Evolutionary conservation across 345 rosid species (phyloP), one percentile per base, ranked within the genome.

Genomic region (Boechera divaricarpa): DNA sequence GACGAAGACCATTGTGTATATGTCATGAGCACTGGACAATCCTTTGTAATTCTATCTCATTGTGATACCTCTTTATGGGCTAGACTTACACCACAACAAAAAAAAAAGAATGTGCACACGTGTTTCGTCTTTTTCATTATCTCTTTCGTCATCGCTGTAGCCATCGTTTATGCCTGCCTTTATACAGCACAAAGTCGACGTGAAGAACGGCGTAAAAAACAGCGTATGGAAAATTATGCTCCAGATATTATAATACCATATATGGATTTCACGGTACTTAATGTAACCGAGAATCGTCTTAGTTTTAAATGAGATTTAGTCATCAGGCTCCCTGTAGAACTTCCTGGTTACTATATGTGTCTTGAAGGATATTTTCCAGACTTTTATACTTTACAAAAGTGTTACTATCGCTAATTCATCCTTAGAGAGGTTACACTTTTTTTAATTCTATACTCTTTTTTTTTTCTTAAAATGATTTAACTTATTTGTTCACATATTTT

Each of bases 371-470:
- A 18, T 66, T 66, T 33, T 33, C 39, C 39, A 49, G 21, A 55
- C 7, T 33, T 33, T 10, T 12, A 49, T 66, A 18, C 32, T 16
- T 6, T 66, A 66, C 32, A 10, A 66, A 49, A 58, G n/a, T 33
- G 58, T 66, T 6, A 66, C 18, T 45, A 33, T 66, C 2, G 70
- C 58, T 58, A 15, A 8, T 66, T 66, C 58, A 49, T 16, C 70
- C 1, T 16, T 66, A 31, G 55, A 26, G 38, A 66, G 70, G 70
- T 66, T 1, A 16, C 28, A 48, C 6, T 39, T 39, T 0, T 24
- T 24, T 9, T 10, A 49, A 32, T 45, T 16, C 21, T 0, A 49
- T 4, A 5, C 32, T 39, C 63, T 16, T 16, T 39, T 10, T 2
- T 5, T 18, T 49, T 16, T 16, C 10, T 6, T 49, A 7, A 18